Percentiles rank a stretch among this genome's conserved stretches.
These are phyloP conservation scores for Penicillium sp. DNA, from an alignment of 2,329 filamentous ascomycete species.

Conservation along the genomic window DNA sequence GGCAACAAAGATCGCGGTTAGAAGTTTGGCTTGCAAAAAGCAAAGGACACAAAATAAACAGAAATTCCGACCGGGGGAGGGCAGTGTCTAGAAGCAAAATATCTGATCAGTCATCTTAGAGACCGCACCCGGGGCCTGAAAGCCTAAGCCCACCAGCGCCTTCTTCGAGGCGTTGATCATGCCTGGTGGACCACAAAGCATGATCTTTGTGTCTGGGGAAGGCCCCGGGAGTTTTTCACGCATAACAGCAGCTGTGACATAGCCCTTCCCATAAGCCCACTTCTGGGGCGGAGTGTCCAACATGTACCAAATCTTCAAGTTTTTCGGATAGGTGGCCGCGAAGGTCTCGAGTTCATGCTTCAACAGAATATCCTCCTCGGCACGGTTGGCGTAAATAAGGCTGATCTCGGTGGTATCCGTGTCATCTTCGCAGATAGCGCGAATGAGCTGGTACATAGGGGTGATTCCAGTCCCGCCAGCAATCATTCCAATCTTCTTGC, in stretches of 20 bases:
- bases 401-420: slow-evolving; percentile 61
- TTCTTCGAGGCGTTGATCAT: slow-evolving; percentile 64
- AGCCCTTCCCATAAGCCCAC: slow-evolving; percentile 57
- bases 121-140: slow-evolving; percentile 54
- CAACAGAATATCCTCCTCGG: slow-evolving; percentile 64
- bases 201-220: slow-evolving; percentile 53
- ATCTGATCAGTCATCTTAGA: slow-evolving; percentile 60
- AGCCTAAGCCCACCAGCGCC: slow-evolving; percentile 55
- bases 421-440: slow-evolving; percentile 65
- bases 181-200: slow-evolving; percentile 65
- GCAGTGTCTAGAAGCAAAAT: slow-evolving; percentile 58
- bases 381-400: slow-evolving; percentile 64
- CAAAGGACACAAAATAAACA: too few relatives aligned
- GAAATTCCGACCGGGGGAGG: too few relatives aligned
- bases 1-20: too few relatives aligned
- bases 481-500: slow-evolving; percentile 42
- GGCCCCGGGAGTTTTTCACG: slow-evolving; percentile 54
- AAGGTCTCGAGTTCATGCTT: slow-evolving; percentile 60
- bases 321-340: slow-evolving; percentile 55
- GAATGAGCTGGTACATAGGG: slow-evolving; percentile 66
- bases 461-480: slow-evolving; percentile 49
- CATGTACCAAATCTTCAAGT: slow-evolving; percentile 62
- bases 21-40: too few relatives aligned
- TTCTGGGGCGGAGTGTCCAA: slow-evolving; percentile 52
- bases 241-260: slow-evolving; percentile 58